Conservation (phyloP, 179 eudicot species). For the Silene noctiflora region DNA sequence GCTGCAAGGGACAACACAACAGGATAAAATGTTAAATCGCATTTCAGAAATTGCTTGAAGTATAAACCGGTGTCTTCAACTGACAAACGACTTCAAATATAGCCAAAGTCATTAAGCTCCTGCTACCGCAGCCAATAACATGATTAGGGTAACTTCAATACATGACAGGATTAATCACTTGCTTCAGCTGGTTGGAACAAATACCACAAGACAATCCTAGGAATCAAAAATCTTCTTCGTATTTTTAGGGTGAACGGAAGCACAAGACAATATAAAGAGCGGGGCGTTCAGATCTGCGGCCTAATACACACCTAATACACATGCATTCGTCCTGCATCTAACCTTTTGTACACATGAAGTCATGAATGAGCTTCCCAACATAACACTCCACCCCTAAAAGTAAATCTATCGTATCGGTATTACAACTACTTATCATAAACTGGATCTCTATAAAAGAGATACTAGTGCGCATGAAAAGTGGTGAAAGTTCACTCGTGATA, state of each 20-base stretch:
- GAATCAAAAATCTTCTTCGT: no score
- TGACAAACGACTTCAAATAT: neutral
- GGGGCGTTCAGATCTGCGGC: no score
- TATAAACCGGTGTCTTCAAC: neutral
- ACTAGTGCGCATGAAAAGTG: no score
- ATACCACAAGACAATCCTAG: neutral
- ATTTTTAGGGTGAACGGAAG: no score
- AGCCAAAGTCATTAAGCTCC: neutral
- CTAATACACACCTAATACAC: neutral
- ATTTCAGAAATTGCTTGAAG: neutral
- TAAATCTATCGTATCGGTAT: no score
- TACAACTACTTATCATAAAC: no score
- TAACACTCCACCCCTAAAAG: no score
- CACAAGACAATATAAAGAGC: no score
- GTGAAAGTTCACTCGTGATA: no score
- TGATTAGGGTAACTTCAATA: neutral
- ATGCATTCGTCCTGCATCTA: neutral
- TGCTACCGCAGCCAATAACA: neutral
- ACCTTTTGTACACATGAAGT: neutral
- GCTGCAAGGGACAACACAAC: slow-evolving; percentile 40
- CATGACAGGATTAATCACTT: neutral
- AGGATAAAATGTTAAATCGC: neutral
- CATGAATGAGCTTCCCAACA: neutral
- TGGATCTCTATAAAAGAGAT: no score
- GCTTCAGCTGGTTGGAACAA: neutral